Base-by-base conservation (phyloP, 2,329 filamentous ascomycete genomes). In the Hysterium pulicare region DNA sequence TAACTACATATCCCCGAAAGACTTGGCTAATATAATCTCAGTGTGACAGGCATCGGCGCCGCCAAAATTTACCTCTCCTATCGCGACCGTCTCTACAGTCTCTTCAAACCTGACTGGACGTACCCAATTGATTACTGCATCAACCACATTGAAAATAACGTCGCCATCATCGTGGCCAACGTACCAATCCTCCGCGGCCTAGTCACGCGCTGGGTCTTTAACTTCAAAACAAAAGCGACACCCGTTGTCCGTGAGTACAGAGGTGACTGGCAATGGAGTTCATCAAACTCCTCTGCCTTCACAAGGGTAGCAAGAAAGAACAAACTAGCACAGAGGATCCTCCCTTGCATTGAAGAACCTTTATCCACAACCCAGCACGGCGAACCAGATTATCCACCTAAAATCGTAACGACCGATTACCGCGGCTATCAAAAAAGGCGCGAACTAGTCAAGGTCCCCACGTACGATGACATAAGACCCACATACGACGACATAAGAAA, bases 141-240 rank as follows among this genome's bases (percentile, higher is more conserved):
- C 53, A 69, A 58, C 40, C 66, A 69, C 48, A 63, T 67, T 41
- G 66, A 69, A 39, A 68, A 67, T 48, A 68, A 66, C 40, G 66
- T 68, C 28, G 66, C 65, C 21, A 69, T 69, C 40, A 68, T 68
- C 31, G 62, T 68, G 8, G 66, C 66, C 28, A 68, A 67, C 43
- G 57, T 69, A 7, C 66, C 66, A 8, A 67, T 67, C n/a, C 56
- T 69, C 16, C 65, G 66, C 35, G 64, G 65, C 23, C 61, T 69
- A 6, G 64, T 69, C 22, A 66, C 64, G 5, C 63, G 65, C 33
- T 68, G 66, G 64, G 61, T 68, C 20, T 65, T 66, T 48, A 61
- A 66, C 46, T 66, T 66, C 47, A 52, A 51, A 9, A 59, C 59
- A 15, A 61, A 64, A 42, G 50, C 59, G 10, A 59, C 54, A n/a